Evolutionary conservation across 176 grass and related monocot genomes (phyloP), one percentile per base, ranked within the genome.

Genomic region (Urochloa ruziziensis): DNA sequence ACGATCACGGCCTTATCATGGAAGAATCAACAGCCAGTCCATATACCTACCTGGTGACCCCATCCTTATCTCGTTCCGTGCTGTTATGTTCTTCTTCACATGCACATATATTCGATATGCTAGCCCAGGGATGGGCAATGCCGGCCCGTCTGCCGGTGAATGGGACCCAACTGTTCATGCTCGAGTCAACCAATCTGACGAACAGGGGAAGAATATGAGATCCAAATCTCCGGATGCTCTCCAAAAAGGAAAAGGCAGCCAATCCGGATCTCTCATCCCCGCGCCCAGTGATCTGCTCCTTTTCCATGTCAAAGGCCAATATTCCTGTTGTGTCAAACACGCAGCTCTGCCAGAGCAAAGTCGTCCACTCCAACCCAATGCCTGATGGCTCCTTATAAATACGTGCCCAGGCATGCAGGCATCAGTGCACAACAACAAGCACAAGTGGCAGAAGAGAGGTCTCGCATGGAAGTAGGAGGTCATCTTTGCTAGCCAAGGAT

Each of bases 401-500:
- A 86, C 67, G 73, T 34, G 13, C 67, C 66, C 56, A 42, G 12
- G 65, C 75, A 51, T 52, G 66, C 75, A 42, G 67, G 58, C 47
- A 43, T 67, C 72, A 67, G 59, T 53, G 18, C 81, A 84, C 3
- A 56, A 32, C 56, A 59, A 59, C 17, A 61, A n/a, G n/a, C n/a
- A 56, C 82, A 34, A 24, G 1, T 37, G 16, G 62, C 29, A 74
- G 46, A 74, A 56, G 76, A 19, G 77, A 66, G 67, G 58, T 24
- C 58, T 80, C 17, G 25, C 84, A 86, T 80, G 84, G 67, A 54
- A 34, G 68, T 66, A 66, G n/a, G 68, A 86, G 84, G 24, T 33
- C 15, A 66, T 73, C 88, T 90, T 65, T 2, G 83, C 37, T 73
- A 90, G 83, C 88, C 88, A 90, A 85, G 70, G 77, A 85, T 89